A percentile compares a stretch with the other conserved stretches of the same genome.
phyloP scores from a whole-genome alignment of 345 rosid species.

The Linum trigynum region DNA sequence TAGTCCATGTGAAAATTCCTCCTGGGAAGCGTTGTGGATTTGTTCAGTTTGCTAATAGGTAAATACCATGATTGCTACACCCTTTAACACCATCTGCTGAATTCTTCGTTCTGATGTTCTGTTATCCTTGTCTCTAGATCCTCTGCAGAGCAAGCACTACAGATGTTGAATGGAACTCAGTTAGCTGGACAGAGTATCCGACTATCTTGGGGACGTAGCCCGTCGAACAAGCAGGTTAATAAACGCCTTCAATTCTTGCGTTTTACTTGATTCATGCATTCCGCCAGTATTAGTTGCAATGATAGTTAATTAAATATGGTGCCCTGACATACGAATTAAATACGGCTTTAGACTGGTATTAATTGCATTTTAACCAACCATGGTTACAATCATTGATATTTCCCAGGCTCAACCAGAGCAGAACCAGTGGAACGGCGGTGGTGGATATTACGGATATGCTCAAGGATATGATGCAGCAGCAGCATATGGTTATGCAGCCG shows the following conservation, averaged over 20 bases:
- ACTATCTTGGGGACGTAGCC: constrained; percentile 97
- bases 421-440: constrained; percentile 35
- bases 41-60: constrained; percentile 92
- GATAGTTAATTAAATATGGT: too few relatives aligned
- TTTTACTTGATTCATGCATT: background rate
- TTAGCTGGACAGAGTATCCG: constrained; percentile 81
- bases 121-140: constrained; percentile 31
- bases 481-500: constrained; percentile 57
- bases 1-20: constrained; percentile 93
- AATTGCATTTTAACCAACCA: background rate
- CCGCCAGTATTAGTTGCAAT: background rate
- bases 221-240: constrained; percentile 81
- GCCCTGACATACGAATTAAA: too few relatives aligned
- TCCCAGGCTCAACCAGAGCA: constrained; percentile 67
- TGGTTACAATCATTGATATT: background rate
- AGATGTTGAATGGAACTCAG: constrained; percentile 63
- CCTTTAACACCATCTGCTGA: background rate
- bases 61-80: background rate
- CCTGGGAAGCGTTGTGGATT: constrained; percentile 93
- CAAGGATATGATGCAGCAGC: constrained; percentile 63
- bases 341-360: too few relatives aligned
- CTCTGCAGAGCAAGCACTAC: constrained; percentile 77
- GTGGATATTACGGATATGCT: constrained; percentile 69
- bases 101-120: background rate
- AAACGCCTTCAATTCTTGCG: background rate